A percentile compares a stretch with the other conserved stretches of the same genome.
These are phyloP conservation scores for Ogataea methylovora DNA, from an alignment of 805 yeast species.

Conservation along the genomic window DNA sequence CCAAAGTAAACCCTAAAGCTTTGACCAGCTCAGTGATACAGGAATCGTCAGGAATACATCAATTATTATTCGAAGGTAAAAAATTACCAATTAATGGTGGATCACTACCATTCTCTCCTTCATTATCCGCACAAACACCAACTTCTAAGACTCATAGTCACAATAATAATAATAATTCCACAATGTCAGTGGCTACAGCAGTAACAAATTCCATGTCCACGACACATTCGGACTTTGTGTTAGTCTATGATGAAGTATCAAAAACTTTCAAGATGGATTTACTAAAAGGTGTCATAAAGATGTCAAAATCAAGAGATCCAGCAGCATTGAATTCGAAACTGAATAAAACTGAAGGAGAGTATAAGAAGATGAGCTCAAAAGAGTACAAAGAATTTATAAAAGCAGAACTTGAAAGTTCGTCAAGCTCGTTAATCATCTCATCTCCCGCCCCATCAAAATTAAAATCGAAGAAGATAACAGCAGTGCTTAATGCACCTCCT, in stretches of 20 bases:
- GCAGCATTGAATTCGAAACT: conserved; percentile 10
- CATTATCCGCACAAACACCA: conserved; percentile 1
- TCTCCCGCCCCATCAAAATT: no score
- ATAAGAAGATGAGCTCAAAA: no score
- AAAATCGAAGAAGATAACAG: no score
- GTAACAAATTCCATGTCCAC: neutral
- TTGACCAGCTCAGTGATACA: conserved; percentile 1
- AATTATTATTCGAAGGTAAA: conserved; percentile 24
- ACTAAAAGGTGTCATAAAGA: conserved; percentile 18
- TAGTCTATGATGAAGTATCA: conserved; percentile 19
- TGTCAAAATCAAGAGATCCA: conserved; percentile 26
- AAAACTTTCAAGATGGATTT: conserved; percentile 19
- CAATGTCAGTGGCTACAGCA: neutral
- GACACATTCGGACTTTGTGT: conserved; percentile 14
- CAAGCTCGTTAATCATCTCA: no score
- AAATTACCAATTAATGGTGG: conserved; percentile 8
- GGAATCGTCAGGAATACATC: conserved; percentile 5
- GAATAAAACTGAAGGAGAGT: no score
- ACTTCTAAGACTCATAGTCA: neutral
- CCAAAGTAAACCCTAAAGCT: conserved; percentile 15
- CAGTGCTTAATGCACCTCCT: no score
- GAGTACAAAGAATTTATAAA: no score
- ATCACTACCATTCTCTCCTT: no score
- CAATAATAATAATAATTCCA: neutral
- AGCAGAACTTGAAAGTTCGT: no score